Percentiles rank a stretch among this genome's conserved stretches.
Conservation (phyloP, 805 yeast species). For the Kurtzmaniella fragi region DNA sequence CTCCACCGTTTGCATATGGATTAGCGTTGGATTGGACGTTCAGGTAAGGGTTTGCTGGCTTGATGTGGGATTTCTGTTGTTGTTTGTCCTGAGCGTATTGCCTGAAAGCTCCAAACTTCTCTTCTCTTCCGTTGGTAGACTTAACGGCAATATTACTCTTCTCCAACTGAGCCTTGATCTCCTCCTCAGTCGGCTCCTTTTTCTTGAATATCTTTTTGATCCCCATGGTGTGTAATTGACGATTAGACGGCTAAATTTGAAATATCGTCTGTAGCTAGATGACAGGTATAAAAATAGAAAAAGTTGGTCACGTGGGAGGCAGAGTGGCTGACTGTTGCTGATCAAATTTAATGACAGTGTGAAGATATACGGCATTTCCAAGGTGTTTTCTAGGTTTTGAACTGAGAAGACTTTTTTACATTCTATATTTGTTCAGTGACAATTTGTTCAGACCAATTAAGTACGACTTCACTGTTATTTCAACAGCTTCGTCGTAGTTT, state of each 20-base stretch:
- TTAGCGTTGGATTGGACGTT: conserved; percentile 13
- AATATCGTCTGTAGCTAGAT: not conserved
- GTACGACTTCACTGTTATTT: no score
- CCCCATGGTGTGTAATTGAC: conserved; percentile 31
- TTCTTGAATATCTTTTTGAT: conserved; percentile 40
- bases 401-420: no score
- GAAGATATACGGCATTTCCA: no score
- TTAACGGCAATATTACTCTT: conserved; percentile 40
- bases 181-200: conserved; percentile 48
- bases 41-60: conserved; percentile 40
- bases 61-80: conserved; percentile 27
- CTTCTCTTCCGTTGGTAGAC: conserved; percentile 26
- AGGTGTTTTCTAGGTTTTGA: no score
- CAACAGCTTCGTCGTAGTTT: no score
- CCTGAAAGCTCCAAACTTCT: conserved; percentile 48
- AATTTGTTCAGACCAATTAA: no score
- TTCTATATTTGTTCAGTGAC: no score
- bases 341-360: not conserved
- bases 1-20: not conserved
- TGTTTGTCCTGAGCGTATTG: conserved; percentile 44
- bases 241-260: not conserved
- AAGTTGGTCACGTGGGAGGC: not conserved
- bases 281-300: not conserved
- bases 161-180: conserved; percentile 36
- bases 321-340: not conserved